Evolutionary conservation across 2,329 filamentous ascomycete genomes (phyloP), one percentile per base, ranked within the genome.

Genomic region (Torrubiella hemipterigena): DNA sequence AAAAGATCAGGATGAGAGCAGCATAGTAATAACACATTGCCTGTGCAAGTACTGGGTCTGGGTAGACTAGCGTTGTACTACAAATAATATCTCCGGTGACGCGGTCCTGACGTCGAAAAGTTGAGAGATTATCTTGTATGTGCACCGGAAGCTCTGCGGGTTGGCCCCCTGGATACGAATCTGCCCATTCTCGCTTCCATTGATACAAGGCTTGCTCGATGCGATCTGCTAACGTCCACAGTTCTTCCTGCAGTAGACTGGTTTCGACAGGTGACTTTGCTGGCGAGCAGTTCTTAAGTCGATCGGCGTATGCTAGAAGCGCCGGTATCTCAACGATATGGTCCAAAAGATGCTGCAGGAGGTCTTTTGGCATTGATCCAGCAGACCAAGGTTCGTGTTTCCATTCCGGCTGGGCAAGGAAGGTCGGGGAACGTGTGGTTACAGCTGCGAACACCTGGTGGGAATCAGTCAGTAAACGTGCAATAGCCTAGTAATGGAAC

Each of bases 301-400:
- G 26, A 12, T 28, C 26, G 10, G 26, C 26, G n/a, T 28, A 28
- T 11, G 26, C 9, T 15, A 28, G 19, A 6, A 28, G 26, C n/a
- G 26, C 26, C 17, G 26, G 26, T 28, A 28, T 15, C 26, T 28
- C 26, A 17, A 28, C 26, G 15, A 28, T 28, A 12, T 17, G 9
- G 26, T 28, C 26, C 26, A 28, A 28, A 17, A 28, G 26, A 28
- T 28, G 26, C 13, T 28, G 26, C 9, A 28, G 19, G 11, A 28
- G n/a, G 19, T 28, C 26, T 17, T 28, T 28, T 7, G 13, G 14
- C 26, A 17, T 16, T 17, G 26, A 28, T 17, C 13, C 10, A 17
- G 26, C 26, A 28, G 26, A 28, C 26, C 26, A 28, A 17, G 26
- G 26, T 17, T 17, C 15, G 26, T 28, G 26, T 28, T 28, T 28